These are phyloP conservation scores for Hygrophoropsis aurantiaca DNA, from an alignment of 768 basidiomycete species.

Conservation along the genomic window DNA sequence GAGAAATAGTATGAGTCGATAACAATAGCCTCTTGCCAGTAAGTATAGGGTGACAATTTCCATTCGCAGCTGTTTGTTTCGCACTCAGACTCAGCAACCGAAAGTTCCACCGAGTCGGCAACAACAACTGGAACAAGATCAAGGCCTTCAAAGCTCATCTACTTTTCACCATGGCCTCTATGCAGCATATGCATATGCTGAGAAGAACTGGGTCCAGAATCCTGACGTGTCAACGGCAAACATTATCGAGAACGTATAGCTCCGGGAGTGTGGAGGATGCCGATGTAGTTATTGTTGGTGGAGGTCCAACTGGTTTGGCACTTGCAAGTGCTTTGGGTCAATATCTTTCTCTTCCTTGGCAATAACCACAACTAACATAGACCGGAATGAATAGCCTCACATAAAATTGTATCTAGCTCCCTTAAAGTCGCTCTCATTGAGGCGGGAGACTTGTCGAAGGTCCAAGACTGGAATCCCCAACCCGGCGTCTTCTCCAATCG, in stretches of 20 bases:
- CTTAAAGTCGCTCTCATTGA: constrained; percentile 76
- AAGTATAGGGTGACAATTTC: too few relatives aligned
- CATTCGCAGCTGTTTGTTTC: too few relatives aligned
- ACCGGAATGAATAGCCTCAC: constrained; percentile 45
- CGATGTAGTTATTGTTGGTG: constrained; percentile 94
- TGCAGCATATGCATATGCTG: constrained; percentile 6
- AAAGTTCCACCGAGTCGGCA: too few relatives aligned
- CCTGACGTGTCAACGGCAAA: constrained; percentile 6
- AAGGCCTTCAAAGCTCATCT: not conserved
- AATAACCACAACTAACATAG: not conserved
- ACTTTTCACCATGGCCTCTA: constrained; percentile 8
- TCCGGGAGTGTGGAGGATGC: constrained; percentile 44
- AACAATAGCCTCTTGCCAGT: too few relatives aligned
- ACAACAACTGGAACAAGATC: not conserved
- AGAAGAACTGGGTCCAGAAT: constrained; percentile 3
- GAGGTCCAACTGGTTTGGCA: constrained; percentile 89
- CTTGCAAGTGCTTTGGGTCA: constrained; percentile 84
- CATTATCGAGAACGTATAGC: constrained; percentile 14
- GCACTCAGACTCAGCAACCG: too few relatives aligned
- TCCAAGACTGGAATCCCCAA: constrained; percentile 63
- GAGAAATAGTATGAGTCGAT: not conserved
- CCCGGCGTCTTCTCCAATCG: constrained; percentile 71
- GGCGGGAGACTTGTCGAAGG: constrained; percentile 70
- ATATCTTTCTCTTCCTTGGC: constrained; percentile 15
- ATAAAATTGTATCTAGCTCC: constrained; percentile 46